A percentile compares a stretch with the other conserved stretches of the same genome.
These are phyloP conservation scores for Pelargonium nanum DNA, from an alignment of 345 rosid species.

Conservation along the genomic window DNA sequence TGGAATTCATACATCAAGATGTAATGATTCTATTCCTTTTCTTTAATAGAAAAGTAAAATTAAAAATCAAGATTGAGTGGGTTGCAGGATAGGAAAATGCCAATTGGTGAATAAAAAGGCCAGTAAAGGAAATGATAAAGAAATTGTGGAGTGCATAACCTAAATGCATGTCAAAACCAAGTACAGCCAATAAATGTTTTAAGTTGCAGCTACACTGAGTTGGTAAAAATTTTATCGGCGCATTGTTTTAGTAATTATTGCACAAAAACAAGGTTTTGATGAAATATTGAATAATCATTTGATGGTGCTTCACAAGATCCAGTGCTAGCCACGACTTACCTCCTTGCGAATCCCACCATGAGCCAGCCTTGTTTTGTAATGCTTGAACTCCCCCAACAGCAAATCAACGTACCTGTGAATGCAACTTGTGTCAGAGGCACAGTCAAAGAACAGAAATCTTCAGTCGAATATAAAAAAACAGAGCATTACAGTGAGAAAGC, in stretches of 20 bases:
- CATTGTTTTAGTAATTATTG: too few relatives aligned
- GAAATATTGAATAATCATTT: too few relatives aligned
- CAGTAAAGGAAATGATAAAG: not conserved
- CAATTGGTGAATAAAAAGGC: not conserved
- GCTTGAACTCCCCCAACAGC: conserved; percentile 89
- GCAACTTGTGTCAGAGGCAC: conserved; percentile 2
- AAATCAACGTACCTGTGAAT: conserved; percentile 80
- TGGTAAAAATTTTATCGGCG: too few relatives aligned
- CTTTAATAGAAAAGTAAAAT: not conserved
- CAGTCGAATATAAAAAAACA: not conserved
- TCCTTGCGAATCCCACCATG: conserved; percentile 79
- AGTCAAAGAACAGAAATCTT: not conserved
- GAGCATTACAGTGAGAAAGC: not conserved
- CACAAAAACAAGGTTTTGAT: not conserved
- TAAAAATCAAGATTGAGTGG: too few relatives aligned
- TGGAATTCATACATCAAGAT: not conserved
- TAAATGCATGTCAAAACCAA: not conserved
- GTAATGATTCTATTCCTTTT: not conserved
- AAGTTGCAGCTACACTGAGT: not conserved
- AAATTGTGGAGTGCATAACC: not conserved
- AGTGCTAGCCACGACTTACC: conserved; percentile 41
- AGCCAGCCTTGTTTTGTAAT: conserved; percentile 86
- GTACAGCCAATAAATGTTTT: not conserved
- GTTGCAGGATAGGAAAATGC: too few relatives aligned
- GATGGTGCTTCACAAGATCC: not conserved